Conservation (phyloP, 495 filamentous ascomycete species). For the Penicillium waksmanii region DNA sequence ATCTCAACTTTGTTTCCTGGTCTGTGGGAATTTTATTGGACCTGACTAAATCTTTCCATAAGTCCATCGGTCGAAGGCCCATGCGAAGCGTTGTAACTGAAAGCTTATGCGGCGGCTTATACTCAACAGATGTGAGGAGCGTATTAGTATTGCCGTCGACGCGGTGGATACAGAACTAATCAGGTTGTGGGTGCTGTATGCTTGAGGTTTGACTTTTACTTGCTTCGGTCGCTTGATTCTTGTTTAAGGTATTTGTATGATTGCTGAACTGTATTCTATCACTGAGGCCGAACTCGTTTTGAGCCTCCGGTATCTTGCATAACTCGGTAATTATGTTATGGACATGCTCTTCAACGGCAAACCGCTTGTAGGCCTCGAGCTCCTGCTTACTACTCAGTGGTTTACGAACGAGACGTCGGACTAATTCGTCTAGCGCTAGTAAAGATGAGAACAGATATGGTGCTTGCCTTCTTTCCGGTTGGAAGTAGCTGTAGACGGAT, state of each 20-base stretch:
- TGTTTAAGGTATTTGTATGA: constrained; percentile 10
- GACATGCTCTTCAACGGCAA: constrained; percentile 26
- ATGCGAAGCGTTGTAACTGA: constrained; percentile 28
- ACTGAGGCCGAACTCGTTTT: constrained; percentile 21
- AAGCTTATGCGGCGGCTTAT: constrained; percentile 45
- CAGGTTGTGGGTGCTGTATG: constrained; percentile 11
- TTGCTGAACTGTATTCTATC: constrained; percentile 21
- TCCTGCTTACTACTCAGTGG: constrained; percentile 26
- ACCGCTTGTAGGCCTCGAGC: constrained; percentile 21
- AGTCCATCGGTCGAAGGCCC: constrained; percentile 30
- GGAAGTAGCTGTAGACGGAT: constrained; percentile 29
- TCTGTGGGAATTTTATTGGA: constrained; percentile 23
- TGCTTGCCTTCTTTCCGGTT: constrained; percentile 10
- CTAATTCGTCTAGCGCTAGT: constrained; percentile 18
- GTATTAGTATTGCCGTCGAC: constrained; percentile 25
- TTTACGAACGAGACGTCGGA: constrained; percentile 9
- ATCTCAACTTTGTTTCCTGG: constrained; percentile 23
- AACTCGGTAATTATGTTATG: constrained; percentile 27
- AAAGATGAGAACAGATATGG: constrained; percentile 18
- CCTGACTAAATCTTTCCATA: constrained; percentile 25
- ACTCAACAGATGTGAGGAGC: constrained; percentile 33
- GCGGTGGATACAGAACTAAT: constrained; percentile 31
- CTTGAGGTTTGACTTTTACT: constrained; percentile 7
- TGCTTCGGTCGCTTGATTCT: neutral
- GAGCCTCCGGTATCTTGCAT: constrained; percentile 21